A percentile compares a stretch with the other conserved stretches of the same genome.
These are phyloP conservation scores for Camellia granthamiana DNA, from an alignment of 148 eudicot genomes.

Conservation along the genomic window DNA sequence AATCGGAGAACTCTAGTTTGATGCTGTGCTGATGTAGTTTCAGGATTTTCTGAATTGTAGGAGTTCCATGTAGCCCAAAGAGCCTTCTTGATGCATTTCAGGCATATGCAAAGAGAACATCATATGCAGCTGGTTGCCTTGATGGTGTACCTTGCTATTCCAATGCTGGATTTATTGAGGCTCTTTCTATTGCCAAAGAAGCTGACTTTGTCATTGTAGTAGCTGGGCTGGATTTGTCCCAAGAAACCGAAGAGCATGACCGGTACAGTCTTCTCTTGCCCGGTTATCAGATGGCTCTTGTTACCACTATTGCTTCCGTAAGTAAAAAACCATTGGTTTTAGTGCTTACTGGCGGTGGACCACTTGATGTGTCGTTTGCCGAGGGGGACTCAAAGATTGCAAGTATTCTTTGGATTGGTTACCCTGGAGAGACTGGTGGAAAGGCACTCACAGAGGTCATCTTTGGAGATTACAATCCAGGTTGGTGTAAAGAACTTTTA, in stretches of 20 bases:
- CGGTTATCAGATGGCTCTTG: conserved; percentile 76
- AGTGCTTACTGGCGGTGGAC: conserved; percentile 95
- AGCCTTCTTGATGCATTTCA: conserved; percentile 58
- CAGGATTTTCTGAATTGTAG: conserved; percentile 31
- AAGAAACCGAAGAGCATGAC: conserved; percentile 91
- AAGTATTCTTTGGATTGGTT: conserved; percentile 91
- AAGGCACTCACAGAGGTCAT: conserved; percentile 72
- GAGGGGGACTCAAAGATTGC: conserved; percentile 55
- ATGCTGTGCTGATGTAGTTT: conserved; percentile 1
- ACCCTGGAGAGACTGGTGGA: conserved; percentile 96
- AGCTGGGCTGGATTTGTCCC: conserved; percentile 85
- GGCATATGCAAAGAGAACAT: conserved; percentile 43
- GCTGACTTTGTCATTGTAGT: conserved; percentile 78
- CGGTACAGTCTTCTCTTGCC: conserved; percentile 88
- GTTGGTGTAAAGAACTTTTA: conserved; percentile 27
- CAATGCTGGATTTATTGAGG: conserved; percentile 48
- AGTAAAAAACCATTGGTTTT: conserved; percentile 64
- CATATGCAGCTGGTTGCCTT: conserved; percentile 58
- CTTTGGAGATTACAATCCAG: conserved; percentile 92
- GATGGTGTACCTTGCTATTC: conserved; percentile 68
- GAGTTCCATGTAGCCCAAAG: conserved; percentile 63
- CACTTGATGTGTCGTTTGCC: conserved; percentile 81
- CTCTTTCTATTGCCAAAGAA: conserved; percentile 53
- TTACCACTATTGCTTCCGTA: conserved; percentile 58
- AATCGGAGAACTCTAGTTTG: neutral